Conservation (phyloP, 305 asterid genomes). For the Solanum aculeatissimum region DNA sequence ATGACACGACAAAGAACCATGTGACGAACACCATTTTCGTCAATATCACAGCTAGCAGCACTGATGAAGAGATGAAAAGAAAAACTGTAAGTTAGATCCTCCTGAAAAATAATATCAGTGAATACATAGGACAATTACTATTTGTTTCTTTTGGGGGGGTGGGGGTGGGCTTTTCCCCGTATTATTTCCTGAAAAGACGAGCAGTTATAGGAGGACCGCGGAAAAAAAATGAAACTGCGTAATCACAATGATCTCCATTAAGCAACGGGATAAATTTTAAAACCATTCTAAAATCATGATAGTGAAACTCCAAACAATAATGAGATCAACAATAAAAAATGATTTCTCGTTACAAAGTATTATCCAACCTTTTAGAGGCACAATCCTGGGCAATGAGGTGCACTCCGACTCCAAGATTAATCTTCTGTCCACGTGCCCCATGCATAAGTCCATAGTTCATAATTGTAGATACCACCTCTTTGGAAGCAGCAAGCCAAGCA, state of each 20-base stretch:
- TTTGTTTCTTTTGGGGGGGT: neutral
- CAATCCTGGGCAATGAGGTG: constrained; percentile 12
- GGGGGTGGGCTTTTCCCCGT: neutral
- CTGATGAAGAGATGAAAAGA: constrained; percentile 11
- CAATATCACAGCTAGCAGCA: constrained; percentile 31
- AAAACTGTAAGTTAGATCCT: neutral
- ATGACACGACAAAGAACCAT: constrained; percentile 36
- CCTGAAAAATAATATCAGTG: neutral
- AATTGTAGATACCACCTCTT: constrained; percentile 7
- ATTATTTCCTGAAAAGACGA: neutral
- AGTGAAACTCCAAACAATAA: neutral
- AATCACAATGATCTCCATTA: neutral
- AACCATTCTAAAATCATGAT: neutral
- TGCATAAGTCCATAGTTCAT: constrained; percentile 23
- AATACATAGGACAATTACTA: neutral
- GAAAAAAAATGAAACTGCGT: neutral
- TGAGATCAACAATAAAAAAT: neutral
- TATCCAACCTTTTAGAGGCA: neutral
- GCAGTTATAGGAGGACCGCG: neutral
- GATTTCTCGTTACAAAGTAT: neutral
- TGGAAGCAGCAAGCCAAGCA: constrained; percentile 34
- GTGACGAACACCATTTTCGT: constrained; percentile 31
- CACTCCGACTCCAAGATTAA: constrained; percentile 20
- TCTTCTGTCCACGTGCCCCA: constrained; percentile 3
- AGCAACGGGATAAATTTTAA: neutral